A percentile compares a stretch with the other conserved stretches of the same genome.
Evolutionary conservation across 805 yeast species (phyloP).

Genomic region (Saccharomycopsis capsularis): DNA sequence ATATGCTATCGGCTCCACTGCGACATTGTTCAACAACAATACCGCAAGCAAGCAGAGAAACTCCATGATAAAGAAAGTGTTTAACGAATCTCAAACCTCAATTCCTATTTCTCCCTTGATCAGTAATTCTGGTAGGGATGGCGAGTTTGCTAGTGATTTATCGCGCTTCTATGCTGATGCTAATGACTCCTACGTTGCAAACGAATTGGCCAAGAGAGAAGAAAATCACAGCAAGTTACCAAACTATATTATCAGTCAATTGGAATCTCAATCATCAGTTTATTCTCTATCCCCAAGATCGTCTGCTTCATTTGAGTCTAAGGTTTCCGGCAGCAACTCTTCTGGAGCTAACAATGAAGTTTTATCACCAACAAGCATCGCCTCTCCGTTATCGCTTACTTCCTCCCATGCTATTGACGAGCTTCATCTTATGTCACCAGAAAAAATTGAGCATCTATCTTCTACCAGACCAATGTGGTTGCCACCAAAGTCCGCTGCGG

Average conservation of each 20-base stretch:
- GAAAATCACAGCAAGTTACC: constrained; percentile 17
- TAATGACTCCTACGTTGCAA: constrained; percentile 15
- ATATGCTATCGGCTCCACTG: constrained; percentile 19
- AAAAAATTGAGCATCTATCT: constrained; percentile 47
- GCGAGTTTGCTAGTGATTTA: constrained; percentile 18
- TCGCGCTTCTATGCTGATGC: constrained; percentile 17
- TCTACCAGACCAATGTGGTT: constrained; percentile 65
- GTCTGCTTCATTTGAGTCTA: constrained; percentile 7
- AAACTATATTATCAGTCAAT: constrained; percentile 18
- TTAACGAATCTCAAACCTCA: constrained; percentile 15
- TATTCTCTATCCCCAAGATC: constrained; percentile 6
- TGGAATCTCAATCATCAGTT: constrained; percentile 18
- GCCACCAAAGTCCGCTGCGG: constrained; percentile 55
- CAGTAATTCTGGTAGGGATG: constrained; percentile 7
- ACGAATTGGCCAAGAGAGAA: constrained; percentile 20
- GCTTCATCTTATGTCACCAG: constrained; percentile 50
- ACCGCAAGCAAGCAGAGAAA: neutral
- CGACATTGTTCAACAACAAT: neutral
- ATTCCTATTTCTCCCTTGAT: constrained; percentile 21
- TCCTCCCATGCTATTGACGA: constrained; percentile 40
- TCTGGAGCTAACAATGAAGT: neutral
- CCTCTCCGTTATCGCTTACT: constrained; percentile 3
- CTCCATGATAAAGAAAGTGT: constrained; percentile 3
- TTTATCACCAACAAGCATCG: neutral
- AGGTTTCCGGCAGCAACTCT: neutral